Base-by-base conservation (phyloP, 2,329 filamentous ascomycete species). In the Cercospora sp. region DNA sequence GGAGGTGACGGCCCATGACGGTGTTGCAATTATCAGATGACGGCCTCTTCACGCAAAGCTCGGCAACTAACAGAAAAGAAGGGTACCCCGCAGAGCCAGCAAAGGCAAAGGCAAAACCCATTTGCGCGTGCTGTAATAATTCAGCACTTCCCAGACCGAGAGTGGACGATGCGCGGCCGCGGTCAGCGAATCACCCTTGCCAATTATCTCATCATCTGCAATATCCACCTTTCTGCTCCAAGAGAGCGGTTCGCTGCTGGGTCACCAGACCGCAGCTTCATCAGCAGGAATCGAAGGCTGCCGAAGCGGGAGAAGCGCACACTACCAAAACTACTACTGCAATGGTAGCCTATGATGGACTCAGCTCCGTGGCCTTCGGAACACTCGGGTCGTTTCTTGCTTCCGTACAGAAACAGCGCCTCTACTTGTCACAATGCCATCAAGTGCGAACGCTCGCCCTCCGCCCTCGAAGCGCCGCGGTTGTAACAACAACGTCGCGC, bases 1-100 rank as follows among this genome's bases (percentile, higher is more conserved):
- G 53, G 20, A 57, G 33, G 53, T 57, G 53, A 57, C 53, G 53
- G 53, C 23, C 53, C 53, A 57, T 57, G 53, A 57, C 53, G 53
- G 26, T 57, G 53, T 18, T 26, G n/a, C 53, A 26, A 57, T 57
- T 57, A 57, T 57, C 53, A 57, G 53, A 57, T 57, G 53, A 57
- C 53, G 53, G 23, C 23, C 53, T 57, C 53, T 57, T 57, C 53
- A 57, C 53, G 53, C 53, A 57, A 57, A 10, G 45, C 53, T 57
- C 51, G 51, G 51, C 51, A 57, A 48, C 51, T 28, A 28, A 28
- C 3, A 31, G 16, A 8, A 57, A 31, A 57, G 53, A 57, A 57
- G 53, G 51, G 53, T 57, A 57, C 53, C 53, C 53, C 53, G 53
- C 53, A 57, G 28, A 57, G 23, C 23, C 23, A 57, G 23, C 28